Evolutionary conservation across 495 filamentous ascomycete species (phyloP), one percentile per base, ranked within the genome.

Genomic region (Penicillium pancosmium): DNA sequence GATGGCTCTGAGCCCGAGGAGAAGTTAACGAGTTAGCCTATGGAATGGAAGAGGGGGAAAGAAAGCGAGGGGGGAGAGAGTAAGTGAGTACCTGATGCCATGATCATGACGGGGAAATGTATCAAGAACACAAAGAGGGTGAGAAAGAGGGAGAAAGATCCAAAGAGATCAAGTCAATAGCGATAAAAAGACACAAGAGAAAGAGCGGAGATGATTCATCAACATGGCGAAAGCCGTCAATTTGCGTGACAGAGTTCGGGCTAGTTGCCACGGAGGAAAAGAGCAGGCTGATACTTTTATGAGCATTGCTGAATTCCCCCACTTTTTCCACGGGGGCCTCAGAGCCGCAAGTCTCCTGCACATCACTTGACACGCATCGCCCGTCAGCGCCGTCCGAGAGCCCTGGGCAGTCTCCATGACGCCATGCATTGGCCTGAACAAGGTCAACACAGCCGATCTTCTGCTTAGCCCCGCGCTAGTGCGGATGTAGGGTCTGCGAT

Each of bases 311-410:
- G 35, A 38, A 3, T 43, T 43, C n/a, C 40, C 40, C 40, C 40
- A 43, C 40, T 10, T 38, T 38, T 38, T 43, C 15, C 36, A 11
- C 23, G 40, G n/a, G 12, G 11, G 40, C 40, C 57, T 59, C 43
- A 57, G 64, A 68, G 60, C 66, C 63, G 59, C 56, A 67, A 54
- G 18, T 52, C 9, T 50, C 33, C 13, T 60, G 64, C 62, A 63
- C 67, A 67, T 67, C 67, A 69, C 65, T 55, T 69, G 67, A 69
- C 67, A 6, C 27, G 27, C 27, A 31, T 31, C 27, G 27, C 27
- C 27, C 27, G 27, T 31, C 27, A 31, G 27, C 27, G 27, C 27
- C 8, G 27, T 31, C 27, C 27, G 8, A 31, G 27, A 31, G 27
- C 27, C 27, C 27, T 31, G 27, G 27, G 27, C 27, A 31, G 27